These are phyloP conservation scores for Lanmaoa pseudosensibilis DNA, from an alignment of 768 basidiomycete genomes.

Conservation along the genomic window DNA sequence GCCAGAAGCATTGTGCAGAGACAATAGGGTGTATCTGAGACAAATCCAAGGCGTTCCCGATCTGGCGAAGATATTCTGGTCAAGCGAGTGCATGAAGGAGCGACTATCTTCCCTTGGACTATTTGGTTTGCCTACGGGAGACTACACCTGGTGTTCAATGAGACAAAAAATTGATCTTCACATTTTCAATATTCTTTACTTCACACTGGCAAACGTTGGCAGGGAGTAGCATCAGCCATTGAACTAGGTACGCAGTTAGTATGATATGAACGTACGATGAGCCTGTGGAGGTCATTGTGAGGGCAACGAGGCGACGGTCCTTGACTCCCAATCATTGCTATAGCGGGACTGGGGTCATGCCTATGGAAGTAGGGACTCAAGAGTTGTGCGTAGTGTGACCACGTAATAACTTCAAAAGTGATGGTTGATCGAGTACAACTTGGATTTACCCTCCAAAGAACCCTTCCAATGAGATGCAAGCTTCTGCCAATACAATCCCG, in stretches of 20 bases:
- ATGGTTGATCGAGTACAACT: background rate
- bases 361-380: no score
- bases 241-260: background rate
- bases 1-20: background rate
- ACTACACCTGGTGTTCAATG: background rate
- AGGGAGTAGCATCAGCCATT: background rate
- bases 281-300: background rate
- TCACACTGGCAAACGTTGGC: background rate
- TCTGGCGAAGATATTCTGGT: background rate
- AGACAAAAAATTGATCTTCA: background rate
- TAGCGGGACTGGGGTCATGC: no score
- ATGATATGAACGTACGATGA: no score
- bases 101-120: no score
- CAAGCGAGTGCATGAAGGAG: background rate
- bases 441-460: background rate
- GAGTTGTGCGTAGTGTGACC: no score
- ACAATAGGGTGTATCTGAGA: background rate
- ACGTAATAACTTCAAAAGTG: no score
- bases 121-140: background rate
- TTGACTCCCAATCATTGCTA: no score
- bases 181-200: background rate
- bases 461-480: constrained; percentile 8
- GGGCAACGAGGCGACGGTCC: no score
- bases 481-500: background rate
- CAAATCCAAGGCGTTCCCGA: background rate